Base-by-base conservation (phyloP, 306 rosid genomes). In the Lagenaria siceraria region DNA sequence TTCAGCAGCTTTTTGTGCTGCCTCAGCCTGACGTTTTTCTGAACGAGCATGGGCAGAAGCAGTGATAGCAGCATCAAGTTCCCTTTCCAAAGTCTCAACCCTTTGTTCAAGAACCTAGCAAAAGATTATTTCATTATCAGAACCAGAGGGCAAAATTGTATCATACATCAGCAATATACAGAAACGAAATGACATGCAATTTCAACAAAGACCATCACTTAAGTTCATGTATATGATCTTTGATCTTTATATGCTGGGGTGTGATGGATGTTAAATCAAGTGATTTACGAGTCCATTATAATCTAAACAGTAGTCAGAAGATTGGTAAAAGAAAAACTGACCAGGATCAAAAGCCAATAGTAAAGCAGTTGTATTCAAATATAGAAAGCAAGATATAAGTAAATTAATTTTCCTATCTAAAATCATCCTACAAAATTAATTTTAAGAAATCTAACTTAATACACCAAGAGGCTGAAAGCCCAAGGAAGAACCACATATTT, bases 41-140 rank as follows among this genome's bases (percentile, higher is more conserved):
- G 95, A 88, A 78, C 98, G 98, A 54, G 96, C 93, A 38, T 86
- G 90, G 13, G 97, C 95, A 15, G 98, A 93, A 72, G 97, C 92
- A 22, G 89, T 81, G 68, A 95, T 88, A 79, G 98, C 98, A 75
- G 97, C 93, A 84, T 92, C 97, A 24, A 95, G 93, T 71, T 92
- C 98, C 80, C 96, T 84, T 79, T 95, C 98, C 81, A 95, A 82
- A 25, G 96, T 87, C 80, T 87, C 87, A 52, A 95, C 97, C 64
- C 97, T 89, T 79, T 90, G 97, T 2, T 95, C 88, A 82, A 91
- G 88, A 82, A 89, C 92, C 96, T 90, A 80, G 9, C 43, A 40
- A 68, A 40, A 56, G 48, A 62, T 13, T 52, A 21, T 38, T n/a
- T 17, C 59, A 27, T 8, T 46, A 5, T 72, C 56, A 70, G 46